phyloP scores from a whole-genome alignment of 2,329 filamentous ascomycete species.

The Chaetomium sp. region DNA sequence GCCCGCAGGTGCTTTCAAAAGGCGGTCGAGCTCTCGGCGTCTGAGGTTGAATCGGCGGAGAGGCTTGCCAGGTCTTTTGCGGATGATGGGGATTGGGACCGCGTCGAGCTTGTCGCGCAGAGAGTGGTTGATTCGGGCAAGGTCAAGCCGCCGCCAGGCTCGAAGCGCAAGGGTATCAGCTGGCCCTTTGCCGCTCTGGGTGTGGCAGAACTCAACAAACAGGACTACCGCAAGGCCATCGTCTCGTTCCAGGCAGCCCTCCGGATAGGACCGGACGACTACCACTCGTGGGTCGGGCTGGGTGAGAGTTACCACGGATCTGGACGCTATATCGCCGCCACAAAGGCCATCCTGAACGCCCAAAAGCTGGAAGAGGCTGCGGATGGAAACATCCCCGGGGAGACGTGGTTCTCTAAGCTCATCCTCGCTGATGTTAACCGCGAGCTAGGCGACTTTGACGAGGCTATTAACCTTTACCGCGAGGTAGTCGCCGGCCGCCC shows the following conservation, averaged over 20 bases:
- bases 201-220: conserved; percentile 91
- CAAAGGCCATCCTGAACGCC: conserved; percentile 85
- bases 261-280: conserved; percentile 80
- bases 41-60: conserved; percentile 85
- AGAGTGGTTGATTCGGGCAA: conserved; percentile 94
- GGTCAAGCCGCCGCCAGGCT: conserved; percentile 85
- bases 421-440: conserved; percentile 95
- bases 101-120: conserved; percentile 89
- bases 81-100: conserved; percentile 90
- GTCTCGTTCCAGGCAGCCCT: conserved; percentile 90
- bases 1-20: conserved; percentile 95
- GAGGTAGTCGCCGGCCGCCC: conserved; percentile 69
- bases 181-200: conserved; percentile 96
- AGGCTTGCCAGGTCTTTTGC: conserved; percentile 84
- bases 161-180: conserved; percentile 88
- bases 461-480: conserved; percentile 76
- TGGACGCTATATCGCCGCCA: conserved; percentile 89
- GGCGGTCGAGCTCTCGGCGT: conserved; percentile 86
- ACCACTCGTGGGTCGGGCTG: conserved; percentile 93
- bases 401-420: conserved; percentile 94
- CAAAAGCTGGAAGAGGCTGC: conserved; percentile 68
- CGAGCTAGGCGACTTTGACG: conserved; percentile 86
- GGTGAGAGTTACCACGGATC: conserved; percentile 98
- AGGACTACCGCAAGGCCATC: conserved; percentile 85
- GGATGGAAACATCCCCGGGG: conserved; percentile 57